Conservation (phyloP, 352 stramenopile species). For the Saprolegnia diclina region DNA sequence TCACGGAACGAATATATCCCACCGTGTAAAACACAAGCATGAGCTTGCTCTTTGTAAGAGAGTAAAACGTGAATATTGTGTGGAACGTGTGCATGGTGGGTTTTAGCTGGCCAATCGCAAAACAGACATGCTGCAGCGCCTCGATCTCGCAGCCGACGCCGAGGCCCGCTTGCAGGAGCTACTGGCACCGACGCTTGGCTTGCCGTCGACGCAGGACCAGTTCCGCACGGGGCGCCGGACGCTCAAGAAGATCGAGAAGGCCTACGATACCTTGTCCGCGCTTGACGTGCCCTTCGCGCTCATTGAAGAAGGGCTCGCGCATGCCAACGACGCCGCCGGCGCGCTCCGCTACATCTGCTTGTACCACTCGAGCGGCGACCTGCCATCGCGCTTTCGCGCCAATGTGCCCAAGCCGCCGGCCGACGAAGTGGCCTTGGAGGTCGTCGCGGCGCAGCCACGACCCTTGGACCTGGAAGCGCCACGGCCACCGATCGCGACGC, state of each 20-base stretch:
- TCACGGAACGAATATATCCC: too few relatives aligned
- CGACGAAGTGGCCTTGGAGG: neutral
- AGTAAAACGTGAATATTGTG: neutral
- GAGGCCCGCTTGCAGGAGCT: slow-evolving; percentile 4
- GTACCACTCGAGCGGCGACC: slow-evolving; percentile 14
- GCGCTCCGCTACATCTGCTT: slow-evolving; percentile 25
- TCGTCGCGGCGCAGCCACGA: neutral
- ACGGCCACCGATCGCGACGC: neutral
- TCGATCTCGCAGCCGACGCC: slow-evolving; percentile 8
- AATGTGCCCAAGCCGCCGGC: slow-evolving; percentile 12
- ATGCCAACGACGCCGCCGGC: slow-evolving; percentile 12
- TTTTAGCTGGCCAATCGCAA: neutral
- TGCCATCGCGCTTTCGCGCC: slow-evolving; percentile 12
- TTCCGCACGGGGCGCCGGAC: slow-evolving; percentile 17
- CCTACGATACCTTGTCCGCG: slow-evolving; percentile 16
- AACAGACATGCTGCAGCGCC: neutral
- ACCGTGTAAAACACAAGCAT: neutral
- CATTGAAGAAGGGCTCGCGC: slow-evolving; percentile 17
- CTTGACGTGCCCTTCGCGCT: slow-evolving; percentile 8
- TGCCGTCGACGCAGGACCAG: slow-evolving; percentile 8
- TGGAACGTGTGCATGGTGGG: neutral
- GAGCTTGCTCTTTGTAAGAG: neutral
- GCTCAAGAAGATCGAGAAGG: slow-evolving; percentile 28
- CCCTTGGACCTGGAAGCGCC: too few relatives aligned
- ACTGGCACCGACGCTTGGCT: neutral